Evolutionary conservation across 192 early-diverging fungal species (phyloP).

Genomic region (Backusella luteola): DNA sequence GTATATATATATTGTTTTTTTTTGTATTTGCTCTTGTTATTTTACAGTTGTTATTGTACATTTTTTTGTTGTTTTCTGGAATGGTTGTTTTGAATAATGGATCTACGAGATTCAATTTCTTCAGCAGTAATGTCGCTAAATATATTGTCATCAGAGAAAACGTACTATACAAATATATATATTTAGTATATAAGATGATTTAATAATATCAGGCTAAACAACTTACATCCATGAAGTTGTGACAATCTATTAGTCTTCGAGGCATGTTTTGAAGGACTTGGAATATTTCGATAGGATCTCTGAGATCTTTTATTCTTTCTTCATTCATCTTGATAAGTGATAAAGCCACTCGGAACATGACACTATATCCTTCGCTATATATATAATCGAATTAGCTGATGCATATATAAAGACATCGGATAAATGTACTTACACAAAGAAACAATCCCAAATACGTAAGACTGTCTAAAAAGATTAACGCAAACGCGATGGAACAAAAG

Average conservation of each 20-base stretch:
- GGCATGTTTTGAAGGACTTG: slow-evolving; percentile 58
- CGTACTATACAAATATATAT: slow-evolving; percentile 1
- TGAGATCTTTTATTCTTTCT: slow-evolving; percentile 49
- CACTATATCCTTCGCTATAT: slow-evolving; percentile 55
- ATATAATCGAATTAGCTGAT: background rate
- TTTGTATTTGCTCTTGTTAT: background rate
- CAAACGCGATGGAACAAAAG: background rate
- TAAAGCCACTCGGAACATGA: slow-evolving; percentile 69
- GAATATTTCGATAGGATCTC: slow-evolving; percentile 57
- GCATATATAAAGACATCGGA: background rate
- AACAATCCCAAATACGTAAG: slow-evolving; percentile 65
- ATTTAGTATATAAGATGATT: background rate
- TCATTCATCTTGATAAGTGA: slow-evolving; percentile 68
- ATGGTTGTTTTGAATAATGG: background rate
- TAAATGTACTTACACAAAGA: slow-evolving; percentile 41
- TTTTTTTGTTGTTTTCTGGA: background rate
- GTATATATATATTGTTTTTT: background rate
- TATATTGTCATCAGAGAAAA: slow-evolving; percentile 5
- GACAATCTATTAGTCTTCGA: slow-evolving; percentile 56
- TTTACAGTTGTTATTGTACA: slow-evolving; percentile 3
- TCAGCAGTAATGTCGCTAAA: background rate
- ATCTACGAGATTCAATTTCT: background rate
- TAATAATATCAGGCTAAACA: background rate
- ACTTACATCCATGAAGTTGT: slow-evolving; percentile 51
- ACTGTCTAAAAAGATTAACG: slow-evolving; percentile 28